Conservation (phyloP, 225 moss, liverwort and hornwort species). For the Sphagnum contortum region DNA sequence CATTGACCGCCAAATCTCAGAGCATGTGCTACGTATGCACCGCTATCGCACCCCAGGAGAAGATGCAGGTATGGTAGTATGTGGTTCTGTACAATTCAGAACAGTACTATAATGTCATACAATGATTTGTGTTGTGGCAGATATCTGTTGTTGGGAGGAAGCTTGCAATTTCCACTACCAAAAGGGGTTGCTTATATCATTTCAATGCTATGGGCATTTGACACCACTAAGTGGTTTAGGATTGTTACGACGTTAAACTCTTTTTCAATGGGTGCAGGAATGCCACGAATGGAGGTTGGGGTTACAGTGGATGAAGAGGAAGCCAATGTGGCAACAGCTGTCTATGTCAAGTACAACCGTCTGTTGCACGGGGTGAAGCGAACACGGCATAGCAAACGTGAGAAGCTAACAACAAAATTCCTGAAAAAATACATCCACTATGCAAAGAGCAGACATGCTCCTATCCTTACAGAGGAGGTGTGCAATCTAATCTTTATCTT, state of each 20-base stretch:
- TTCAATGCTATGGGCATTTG: no score
- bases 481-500: not conserved
- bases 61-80: slow-evolving; percentile 46
- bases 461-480: slow-evolving; percentile 75
- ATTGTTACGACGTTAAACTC: no score
- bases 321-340: slow-evolving; percentile 38
- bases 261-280: slow-evolving; percentile 18
- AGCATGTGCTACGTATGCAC: slow-evolving; percentile 81
- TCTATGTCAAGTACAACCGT: slow-evolving; percentile 79
- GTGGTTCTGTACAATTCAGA: not conserved
- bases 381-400: slow-evolving; percentile 47
- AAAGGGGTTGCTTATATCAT: no score
- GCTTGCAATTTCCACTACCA: no score
- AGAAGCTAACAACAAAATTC: slow-evolving; percentile 60
- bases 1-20: slow-evolving; percentile 73
- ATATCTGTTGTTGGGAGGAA: no score
- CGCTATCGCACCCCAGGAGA: slow-evolving; percentile 78
- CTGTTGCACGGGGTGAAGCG: slow-evolving; percentile 68
- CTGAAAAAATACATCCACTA: slow-evolving; percentile 86
- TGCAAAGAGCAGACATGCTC: slow-evolving; percentile 70
- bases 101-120: no score
- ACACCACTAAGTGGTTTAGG: no score
- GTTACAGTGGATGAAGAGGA: slow-evolving; percentile 56
- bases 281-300: slow-evolving; percentile 32
- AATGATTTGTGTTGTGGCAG: no score